A percentile compares a stretch with the other conserved stretches of the same genome.
Evolutionary conservation across 202 grass and related monocot genomes (phyloP).

Genomic region (Setaria viridis): DNA sequence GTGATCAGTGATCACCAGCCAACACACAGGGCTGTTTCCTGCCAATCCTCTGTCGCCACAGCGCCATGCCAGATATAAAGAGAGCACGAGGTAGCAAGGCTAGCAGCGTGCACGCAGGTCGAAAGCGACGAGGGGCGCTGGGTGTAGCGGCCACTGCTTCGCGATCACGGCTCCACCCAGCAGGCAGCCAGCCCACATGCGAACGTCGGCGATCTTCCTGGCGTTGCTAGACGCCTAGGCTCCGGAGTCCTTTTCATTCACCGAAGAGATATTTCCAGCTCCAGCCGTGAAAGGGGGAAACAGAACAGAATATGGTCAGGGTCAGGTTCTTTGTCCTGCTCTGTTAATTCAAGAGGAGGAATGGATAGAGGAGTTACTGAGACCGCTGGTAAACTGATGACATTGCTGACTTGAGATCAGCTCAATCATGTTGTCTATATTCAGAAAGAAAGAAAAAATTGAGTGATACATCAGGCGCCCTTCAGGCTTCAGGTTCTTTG

Average conservation of each 20-base stretch:
- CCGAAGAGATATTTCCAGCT: background rate
- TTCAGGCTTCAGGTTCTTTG: conserved; percentile 9
- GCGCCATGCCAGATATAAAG: too few species aligned
- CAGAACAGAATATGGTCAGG: too few species aligned
- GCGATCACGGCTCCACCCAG: background rate
- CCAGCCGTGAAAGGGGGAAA: background rate
- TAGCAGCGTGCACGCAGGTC: background rate
- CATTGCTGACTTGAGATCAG: background rate
- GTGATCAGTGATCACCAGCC: too few species aligned
- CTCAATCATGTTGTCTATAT: conserved; percentile 15
- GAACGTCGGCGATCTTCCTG: background rate
- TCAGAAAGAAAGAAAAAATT: background rate
- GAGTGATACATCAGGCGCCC: conserved; percentile 1
- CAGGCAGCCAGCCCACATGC: background rate
- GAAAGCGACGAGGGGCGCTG: background rate
- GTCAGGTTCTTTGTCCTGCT: background rate
- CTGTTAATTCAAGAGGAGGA: background rate
- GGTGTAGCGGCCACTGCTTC: background rate
- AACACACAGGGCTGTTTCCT: too few species aligned
- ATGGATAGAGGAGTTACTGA: background rate
- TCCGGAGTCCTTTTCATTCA: background rate
- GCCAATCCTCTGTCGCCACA: too few species aligned
- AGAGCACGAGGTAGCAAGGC: too few species aligned
- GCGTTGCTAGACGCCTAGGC: background rate
- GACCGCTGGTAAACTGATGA: background rate